Evolutionary conservation across 129 eudicot species (phyloP).

Genomic region (Artemisia tridentata): DNA sequence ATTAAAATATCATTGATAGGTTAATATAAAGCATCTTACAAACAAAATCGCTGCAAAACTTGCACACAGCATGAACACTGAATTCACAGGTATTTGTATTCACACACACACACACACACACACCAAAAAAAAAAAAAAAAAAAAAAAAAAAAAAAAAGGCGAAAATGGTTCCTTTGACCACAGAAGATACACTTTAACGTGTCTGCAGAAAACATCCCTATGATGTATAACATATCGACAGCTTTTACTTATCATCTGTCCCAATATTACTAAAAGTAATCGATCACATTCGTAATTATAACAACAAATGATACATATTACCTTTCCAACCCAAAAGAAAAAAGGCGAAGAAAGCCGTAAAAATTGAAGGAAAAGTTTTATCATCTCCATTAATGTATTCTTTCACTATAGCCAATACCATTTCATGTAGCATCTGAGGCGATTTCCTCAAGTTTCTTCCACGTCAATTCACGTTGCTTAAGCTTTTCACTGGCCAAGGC

Average conservation of each 20-base stretch:
- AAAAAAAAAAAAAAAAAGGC: not conserved
- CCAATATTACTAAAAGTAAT: conserved; percentile 16
- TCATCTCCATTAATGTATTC: conserved; percentile 7
- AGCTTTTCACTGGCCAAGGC: conserved; percentile 28
- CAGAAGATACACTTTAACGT: conserved; percentile 1
- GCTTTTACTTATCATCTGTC: conserved; percentile 20
- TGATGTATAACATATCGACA: conserved; percentile 18
- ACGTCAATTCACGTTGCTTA: conserved; percentile 40
- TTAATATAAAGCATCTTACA: not conserved
- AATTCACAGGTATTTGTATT: conserved; percentile 13
- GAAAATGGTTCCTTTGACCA: conserved; percentile 22
- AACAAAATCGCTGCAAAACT: not conserved
- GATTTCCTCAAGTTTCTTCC: conserved; percentile 56
- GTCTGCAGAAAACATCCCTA: conserved; percentile 17
- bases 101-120: not conserved
- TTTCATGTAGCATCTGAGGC: conserved; percentile 35
- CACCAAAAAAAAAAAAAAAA: too few relatives aligned
- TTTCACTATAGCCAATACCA: conserved; percentile 9
- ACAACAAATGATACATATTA: conserved; percentile 27
- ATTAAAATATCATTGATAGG: not conserved
- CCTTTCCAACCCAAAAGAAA: conserved; percentile 14
- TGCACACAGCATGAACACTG: conserved; percentile 10
- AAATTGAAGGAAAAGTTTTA: not conserved
- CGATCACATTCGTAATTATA: conserved; percentile 4
- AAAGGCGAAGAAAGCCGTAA: not conserved